Evolutionary conservation across 495 filamentous ascomycete genomes (phyloP).

Genomic region (Pyrenula aspistea): DNA sequence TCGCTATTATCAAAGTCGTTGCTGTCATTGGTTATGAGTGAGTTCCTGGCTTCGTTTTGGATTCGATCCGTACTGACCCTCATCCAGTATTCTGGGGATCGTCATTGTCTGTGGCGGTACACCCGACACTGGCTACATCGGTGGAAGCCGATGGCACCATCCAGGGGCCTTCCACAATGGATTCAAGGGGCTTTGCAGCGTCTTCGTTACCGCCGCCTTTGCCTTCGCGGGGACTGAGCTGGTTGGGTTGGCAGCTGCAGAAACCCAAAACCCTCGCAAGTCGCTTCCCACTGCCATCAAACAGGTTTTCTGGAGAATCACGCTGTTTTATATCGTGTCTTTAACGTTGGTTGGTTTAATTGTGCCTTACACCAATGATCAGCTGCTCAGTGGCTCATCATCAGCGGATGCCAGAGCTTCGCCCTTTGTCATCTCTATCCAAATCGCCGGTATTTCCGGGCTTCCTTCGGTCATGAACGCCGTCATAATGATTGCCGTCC

Average conservation of each 20-base stretch:
- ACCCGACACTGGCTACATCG: slow-evolving; percentile 65
- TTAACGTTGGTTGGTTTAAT: slow-evolving; percentile 62
- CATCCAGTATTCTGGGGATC: slow-evolving; percentile 57
- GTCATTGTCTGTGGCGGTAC: slow-evolving; percentile 72
- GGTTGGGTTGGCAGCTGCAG: slow-evolving; percentile 83
- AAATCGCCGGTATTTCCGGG: slow-evolving; percentile 62
- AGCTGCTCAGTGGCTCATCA: slow-evolving; percentile 42
- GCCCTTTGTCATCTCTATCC: slow-evolving; percentile 82
- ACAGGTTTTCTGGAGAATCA: slow-evolving; percentile 94
- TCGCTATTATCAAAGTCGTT: slow-evolving; percentile 73
- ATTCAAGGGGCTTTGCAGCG: slow-evolving; percentile 88
- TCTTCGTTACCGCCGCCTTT: slow-evolving; percentile 89
- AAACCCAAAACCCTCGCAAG: slow-evolving; percentile 78
- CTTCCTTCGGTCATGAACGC: slow-evolving; percentile 80
- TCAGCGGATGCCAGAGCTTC: slow-evolving; percentile 60
- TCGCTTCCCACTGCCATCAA: slow-evolving; percentile 78
- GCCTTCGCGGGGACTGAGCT: slow-evolving; percentile 88
- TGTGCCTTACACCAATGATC: slow-evolving; percentile 53
- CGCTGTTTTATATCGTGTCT: slow-evolving; percentile 72
- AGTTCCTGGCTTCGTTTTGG: slow-evolving; percentile 16
- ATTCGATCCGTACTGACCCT: slow-evolving; percentile 9
- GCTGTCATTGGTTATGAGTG: slow-evolving; percentile 85
- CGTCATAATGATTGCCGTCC: slow-evolving; percentile 77
- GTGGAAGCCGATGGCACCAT: slow-evolving; percentile 67
- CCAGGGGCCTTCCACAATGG: slow-evolving; percentile 87